phyloP scores from a whole-genome alignment of 371 early-diverging fungal species.

The Lichtheimia ramosa region DNA sequence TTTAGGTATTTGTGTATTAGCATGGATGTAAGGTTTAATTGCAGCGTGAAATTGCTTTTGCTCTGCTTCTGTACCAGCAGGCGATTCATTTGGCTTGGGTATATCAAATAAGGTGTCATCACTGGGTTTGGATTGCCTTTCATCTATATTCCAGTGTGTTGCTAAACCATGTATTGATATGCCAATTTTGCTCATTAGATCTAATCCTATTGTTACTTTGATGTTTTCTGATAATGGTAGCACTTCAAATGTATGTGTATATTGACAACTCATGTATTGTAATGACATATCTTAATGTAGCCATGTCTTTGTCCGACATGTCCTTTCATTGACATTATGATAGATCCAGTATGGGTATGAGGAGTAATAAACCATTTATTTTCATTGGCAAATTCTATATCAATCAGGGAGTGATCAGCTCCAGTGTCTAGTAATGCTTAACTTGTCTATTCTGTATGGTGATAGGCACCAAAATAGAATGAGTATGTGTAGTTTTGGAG shows the following conservation, averaged over 20 bases:
- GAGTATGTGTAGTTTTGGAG: too few relatives aligned
- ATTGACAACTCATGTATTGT: neutral
- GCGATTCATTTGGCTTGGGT: neutral
- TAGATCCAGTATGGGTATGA: neutral
- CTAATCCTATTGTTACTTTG: neutral
- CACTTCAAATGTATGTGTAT: neutral
- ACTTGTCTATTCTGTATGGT: constrained; percentile 1
- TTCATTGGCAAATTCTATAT: neutral
- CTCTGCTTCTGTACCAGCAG: neutral
- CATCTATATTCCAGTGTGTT: neutral
- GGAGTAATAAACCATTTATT: neutral
- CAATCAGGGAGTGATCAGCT: neutral
- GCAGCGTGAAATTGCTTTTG: neutral
- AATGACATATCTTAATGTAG: neutral
- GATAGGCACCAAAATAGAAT: neutral
- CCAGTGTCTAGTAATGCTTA: neutral
- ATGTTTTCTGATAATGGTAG: neutral
- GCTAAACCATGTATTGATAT: neutral
- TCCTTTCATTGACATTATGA: neutral
- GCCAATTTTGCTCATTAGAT: neutral
- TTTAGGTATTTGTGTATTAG: constrained; percentile 10
- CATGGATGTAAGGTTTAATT: neutral
- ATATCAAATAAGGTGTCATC: neutral
- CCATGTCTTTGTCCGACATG: neutral
- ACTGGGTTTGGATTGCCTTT: neutral